Evolutionary conservation across 495 filamentous ascomycete species (phyloP).

Genomic region (Oidiodendron maius): DNA sequence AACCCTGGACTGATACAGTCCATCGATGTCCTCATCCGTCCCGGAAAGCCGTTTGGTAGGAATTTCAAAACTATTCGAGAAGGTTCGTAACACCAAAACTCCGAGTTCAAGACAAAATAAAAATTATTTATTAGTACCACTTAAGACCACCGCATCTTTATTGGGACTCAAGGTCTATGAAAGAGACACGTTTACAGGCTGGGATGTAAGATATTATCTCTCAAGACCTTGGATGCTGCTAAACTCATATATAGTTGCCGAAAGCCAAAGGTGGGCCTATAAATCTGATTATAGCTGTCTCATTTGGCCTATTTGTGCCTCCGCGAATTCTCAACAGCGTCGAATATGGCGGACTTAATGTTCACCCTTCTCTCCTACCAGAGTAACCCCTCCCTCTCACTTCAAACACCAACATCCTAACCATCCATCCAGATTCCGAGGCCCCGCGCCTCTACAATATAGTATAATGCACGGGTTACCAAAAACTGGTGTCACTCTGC

Average conservation of each 20-base stretch:
- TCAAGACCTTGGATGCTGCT: not conserved
- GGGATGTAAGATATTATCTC: conserved; percentile 49
- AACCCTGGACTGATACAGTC: conserved; percentile 59
- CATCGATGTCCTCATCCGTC: conserved; percentile 82
- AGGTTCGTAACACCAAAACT: conserved; percentile 20
- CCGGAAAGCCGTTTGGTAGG: conserved; percentile 68
- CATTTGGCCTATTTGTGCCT: conserved; percentile 88
- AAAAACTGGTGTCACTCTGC: conserved; percentile 62
- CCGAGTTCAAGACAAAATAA: not conserved
- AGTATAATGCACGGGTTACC: conserved; percentile 47
- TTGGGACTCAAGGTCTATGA: conserved; percentile 65
- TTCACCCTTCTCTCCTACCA: conserved; percentile 91
- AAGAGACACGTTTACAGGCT: conserved; percentile 73
- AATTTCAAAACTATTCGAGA: conserved; percentile 64
- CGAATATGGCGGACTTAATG: conserved; percentile 82
- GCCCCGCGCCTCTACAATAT: conserved; percentile 54
- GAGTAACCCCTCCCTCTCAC: conserved; percentile 46
- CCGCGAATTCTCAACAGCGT: conserved; percentile 60
- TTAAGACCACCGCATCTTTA: conserved; percentile 56
- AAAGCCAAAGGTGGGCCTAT: conserved; percentile 42
- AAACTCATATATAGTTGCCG: conserved; percentile 44
- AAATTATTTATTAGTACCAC: conserved; percentile 47
- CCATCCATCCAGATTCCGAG: conserved; percentile 54
- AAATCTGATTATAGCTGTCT: conserved; percentile 90
- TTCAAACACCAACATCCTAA: not conserved